Base-by-base conservation (phyloP, 352 stramenopile species). In the Phytophthora fragariaefolia region DNA sequence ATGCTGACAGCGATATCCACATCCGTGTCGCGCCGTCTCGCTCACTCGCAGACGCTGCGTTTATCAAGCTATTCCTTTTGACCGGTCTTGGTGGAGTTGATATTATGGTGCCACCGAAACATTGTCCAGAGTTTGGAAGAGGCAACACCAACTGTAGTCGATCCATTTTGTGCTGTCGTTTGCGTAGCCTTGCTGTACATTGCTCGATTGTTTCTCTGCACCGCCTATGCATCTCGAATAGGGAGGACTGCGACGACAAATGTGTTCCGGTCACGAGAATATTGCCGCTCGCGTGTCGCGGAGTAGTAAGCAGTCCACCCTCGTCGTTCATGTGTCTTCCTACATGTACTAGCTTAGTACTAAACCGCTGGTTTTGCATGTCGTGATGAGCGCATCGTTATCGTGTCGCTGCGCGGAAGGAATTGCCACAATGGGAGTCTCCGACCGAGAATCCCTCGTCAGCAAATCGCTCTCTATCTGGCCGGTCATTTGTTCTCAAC, bases 131-230 rank as follows among this genome's bases (percentile, higher is more conserved):
- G 23, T 28, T 56, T 27, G 36, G 20, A 30, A 57, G 38, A 26
- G 32, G 57, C 22, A 56, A 15, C 2, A 36, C 8, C 24, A 73
- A n/a, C 42, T 69, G 43, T 22, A 73, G 24, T 26, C 65, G 58
- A 24, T 73, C 51, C 65, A 73, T 73, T 40, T 73, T 73, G 27
- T 46, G 58, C 23, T 73, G 50, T 17, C 65, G 58, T 15, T 73
- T 58, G 6, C 58, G 65, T 7, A 73, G 24, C 12, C 15, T 55
- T 13, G 50, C 34, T 27, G 34, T 50, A 48, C 59, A 69, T 2
- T 53, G 43, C 36, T 63, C 58, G 36, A 73, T 73, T 1, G 51
- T 69, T 20, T 69, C 50, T 49, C 52, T 36, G 34, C 65, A 73
- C 6, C 43, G 50, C 40, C 34, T 50, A 50, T 73, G 65, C 22